A percentile compares a stretch with the other conserved stretches of the same genome.
Evolutionary conservation across 108 stramenopile genomes (phyloP).

Genomic region (Skeletonema tropicum): DNA sequence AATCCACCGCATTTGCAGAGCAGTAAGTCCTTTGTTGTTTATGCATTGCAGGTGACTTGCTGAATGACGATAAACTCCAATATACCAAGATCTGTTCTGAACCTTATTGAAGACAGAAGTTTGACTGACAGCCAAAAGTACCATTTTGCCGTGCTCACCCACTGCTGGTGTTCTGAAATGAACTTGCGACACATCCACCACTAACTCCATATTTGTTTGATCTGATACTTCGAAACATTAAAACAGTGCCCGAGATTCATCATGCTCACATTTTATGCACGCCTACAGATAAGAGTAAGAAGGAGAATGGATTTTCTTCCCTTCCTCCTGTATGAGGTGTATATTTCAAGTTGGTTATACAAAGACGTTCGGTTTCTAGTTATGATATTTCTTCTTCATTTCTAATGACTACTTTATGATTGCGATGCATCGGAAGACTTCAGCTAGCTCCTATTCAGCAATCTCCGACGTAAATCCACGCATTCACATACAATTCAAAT

Average conservation of each 20-base stretch:
- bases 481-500: not conserved
- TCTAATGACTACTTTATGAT: not conserved
- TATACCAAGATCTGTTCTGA: too few species aligned
- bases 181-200: too few species aligned
- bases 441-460: not conserved
- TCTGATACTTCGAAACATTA: too few species aligned
- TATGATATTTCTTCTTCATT: not conserved
- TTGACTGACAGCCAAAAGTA: too few species aligned
- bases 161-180: too few species aligned
- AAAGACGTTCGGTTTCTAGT: not conserved
- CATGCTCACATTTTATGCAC: slow-evolving; percentile 49
- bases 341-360: not conserved
- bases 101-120: too few species aligned
- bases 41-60: too few species aligned
- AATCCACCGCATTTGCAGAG: slow-evolving; percentile 53
- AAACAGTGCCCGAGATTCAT: slow-evolving; percentile 37
- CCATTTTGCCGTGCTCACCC: too few species aligned
- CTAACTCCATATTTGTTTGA: too few species aligned
- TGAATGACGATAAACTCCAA: too few species aligned
- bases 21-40: not conserved
- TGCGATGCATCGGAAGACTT: too few species aligned
- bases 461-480: not conserved
- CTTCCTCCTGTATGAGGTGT: not conserved
- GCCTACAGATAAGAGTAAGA: slow-evolving; percentile 1
- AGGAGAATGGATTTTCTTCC: not conserved